Percentiles rank a stretch among this genome's conserved stretches.
Conservation (phyloP, 2,329 filamentous ascomycete genomes). For the Paracoccidioides lutzii region DNA sequence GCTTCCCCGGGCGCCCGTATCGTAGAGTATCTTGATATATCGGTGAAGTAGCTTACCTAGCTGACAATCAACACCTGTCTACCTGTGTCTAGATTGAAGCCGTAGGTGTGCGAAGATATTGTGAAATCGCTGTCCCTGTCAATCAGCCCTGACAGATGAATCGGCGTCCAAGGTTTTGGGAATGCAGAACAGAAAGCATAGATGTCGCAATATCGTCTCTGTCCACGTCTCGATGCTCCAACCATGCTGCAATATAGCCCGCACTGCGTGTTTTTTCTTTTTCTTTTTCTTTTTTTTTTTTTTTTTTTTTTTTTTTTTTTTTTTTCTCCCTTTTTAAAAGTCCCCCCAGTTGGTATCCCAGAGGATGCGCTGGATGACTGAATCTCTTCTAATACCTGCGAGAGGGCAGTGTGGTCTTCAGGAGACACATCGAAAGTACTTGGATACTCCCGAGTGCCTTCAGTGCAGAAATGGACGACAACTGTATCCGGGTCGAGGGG, state of each 20-base stretch:
- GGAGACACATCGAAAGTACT: conserved; percentile 30
- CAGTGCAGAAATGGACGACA: conserved; percentile 55
- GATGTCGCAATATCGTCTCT: not conserved
- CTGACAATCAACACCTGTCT: too few relatives aligned
- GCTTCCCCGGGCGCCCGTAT: too few relatives aligned
- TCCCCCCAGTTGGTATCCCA: conserved; percentile 23
- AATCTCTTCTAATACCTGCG: conserved; percentile 36
- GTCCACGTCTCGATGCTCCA: conserved; percentile 40
- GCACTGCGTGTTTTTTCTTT: conserved; percentile 36
- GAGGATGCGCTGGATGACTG: conserved; percentile 38
- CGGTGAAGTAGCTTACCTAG: too few relatives aligned
- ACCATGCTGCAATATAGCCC: conserved; percentile 38
- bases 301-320: conserved; percentile 30
- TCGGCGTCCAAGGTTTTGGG: not conserved
- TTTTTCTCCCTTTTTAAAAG: conserved; percentile 37
- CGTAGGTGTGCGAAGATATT: not conserved
- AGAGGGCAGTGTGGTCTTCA: conserved; percentile 33
- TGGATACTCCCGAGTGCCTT: conserved; percentile 45
- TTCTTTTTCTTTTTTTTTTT: conserved; percentile 11
- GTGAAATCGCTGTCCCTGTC: not conserved
- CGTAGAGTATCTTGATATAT: too few relatives aligned
- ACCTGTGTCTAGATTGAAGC: too few relatives aligned
- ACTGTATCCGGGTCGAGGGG: conserved; percentile 37
- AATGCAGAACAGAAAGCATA: not conserved
- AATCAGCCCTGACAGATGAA: not conserved